Conservation (phyloP, 2,329 filamentous ascomycete genomes). For the Claviceps humidiphila region DNA sequence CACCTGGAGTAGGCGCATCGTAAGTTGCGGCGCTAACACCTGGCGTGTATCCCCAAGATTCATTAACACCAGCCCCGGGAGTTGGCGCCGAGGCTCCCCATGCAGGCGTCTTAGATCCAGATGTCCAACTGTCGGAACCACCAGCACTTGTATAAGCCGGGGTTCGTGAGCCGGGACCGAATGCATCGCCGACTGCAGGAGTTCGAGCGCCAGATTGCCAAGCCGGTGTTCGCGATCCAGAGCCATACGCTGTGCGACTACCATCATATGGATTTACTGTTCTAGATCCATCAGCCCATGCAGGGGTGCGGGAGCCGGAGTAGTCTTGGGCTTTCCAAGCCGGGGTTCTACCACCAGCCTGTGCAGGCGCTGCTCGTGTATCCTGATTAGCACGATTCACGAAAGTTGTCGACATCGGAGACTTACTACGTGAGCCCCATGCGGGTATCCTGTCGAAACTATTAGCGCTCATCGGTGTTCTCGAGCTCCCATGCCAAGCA, state of each 20-base stretch:
- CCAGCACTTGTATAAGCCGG: slow-evolving; percentile 41
- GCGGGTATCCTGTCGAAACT: slow-evolving; percentile 60
- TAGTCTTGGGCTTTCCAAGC: slow-evolving; percentile 45
- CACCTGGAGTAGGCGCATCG: slow-evolving; percentile 57
- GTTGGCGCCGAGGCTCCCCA: slow-evolving; percentile 50
- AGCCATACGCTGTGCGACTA: slow-evolving; percentile 65
- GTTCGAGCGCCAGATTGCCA: slow-evolving; percentile 72
- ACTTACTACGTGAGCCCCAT: slow-evolving; percentile 60
- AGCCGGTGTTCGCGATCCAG: slow-evolving; percentile 57
- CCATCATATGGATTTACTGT: slow-evolving; percentile 62
- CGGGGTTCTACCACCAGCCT: slow-evolving; percentile 42
- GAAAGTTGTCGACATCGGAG: not conserved
- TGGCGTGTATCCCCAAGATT: slow-evolving; percentile 48
- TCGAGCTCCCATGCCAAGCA: slow-evolving; percentile 51
- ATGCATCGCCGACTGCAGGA: slow-evolving; percentile 45
- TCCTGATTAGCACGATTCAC: not conserved
- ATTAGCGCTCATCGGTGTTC: slow-evolving; percentile 50
- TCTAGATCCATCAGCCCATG: slow-evolving; percentile 55
- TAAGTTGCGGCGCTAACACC: slow-evolving; percentile 39
- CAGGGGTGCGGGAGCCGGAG: slow-evolving; percentile 51
- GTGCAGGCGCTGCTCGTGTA: slow-evolving; percentile 34
- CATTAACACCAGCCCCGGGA: slow-evolving; percentile 42
- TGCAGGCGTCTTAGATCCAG: slow-evolving; percentile 65
- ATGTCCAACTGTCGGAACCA: slow-evolving; percentile 46
- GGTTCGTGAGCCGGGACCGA: slow-evolving; percentile 55